Evolutionary conservation across 1,284 basidiomycete genomes (phyloP), one percentile per base, ranked within the genome.

Genomic region (Trichosporon faecale): DNA sequence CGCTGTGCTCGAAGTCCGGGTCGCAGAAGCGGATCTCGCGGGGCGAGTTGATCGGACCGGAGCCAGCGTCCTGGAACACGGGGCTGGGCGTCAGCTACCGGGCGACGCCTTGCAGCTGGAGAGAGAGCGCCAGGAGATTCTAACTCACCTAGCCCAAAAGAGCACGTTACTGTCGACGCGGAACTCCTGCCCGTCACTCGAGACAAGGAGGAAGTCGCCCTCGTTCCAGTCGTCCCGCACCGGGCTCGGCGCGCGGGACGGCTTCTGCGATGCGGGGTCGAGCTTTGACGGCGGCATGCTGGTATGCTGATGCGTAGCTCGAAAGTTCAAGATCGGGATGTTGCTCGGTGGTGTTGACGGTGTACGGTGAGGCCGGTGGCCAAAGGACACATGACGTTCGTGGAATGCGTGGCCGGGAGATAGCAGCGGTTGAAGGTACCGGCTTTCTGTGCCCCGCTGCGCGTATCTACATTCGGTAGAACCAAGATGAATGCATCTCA

Each of bases 1-100:
- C 37, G n/a, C 16, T 35, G 25, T 23, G 23, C 33, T 67, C 66
- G 37, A 67, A n/a, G 23, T 46, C 57, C 8, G 66, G 25, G 57
- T 67, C 61, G 4, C 29, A 21, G 61, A 63, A 63, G 31, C 18
- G 31, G 61, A 63, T 63, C 33, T 63, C 31, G 8, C 40, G 40
- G 4, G 40, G 18, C 2, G 40, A 44, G 40, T 18, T 44, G 40
- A 44, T 12, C 18, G 31, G 31, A 7, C 31, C n/a, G 2, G 61
- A 23, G 8, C 18, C 29, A 8, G 61, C 61, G 31, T 63, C 31
- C 12, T 11, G 31, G 33, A 63, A 63, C 12, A 63, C 29, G 35
- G 33, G 12, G 31, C 61, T 63, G 61, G 9, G 5, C n/a, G 31
- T 63, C 16, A 63, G 61, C 33, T 3, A 12, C 11, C 35, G 14